Evolutionary conservation across 2,329 filamentous ascomycete species (phyloP), one percentile per base, ranked within the genome.

Genomic region (Rugonectria rugulosa): DNA sequence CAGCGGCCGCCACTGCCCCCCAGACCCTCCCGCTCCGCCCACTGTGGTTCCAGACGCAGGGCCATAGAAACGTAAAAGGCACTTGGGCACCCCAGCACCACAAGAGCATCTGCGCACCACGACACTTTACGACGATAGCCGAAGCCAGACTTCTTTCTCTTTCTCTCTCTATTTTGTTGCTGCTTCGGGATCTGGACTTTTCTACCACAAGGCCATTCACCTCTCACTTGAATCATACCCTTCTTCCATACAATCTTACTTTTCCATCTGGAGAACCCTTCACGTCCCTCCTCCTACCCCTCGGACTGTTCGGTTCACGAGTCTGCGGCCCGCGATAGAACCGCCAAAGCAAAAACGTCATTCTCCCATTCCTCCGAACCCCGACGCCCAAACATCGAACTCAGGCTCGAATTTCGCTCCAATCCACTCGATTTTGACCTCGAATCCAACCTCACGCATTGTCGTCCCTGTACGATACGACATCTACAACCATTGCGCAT

Each of bases 131-230:
- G 34, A 50, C 42, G 36, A 29, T 46, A 51, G 36, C 53, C 53
- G 53, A 56, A 42, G 34, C 21, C 45, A 40, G 32, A 43, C 44
- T 17, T 31, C 24, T 40, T n/a, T 12, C 19, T 32, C 32, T 14
- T 21, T n/a, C 34, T 20, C 37, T 41, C 53, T 56, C n/a, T n/a
- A n/a, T n/a, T n/a, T n/a, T n/a, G n/a, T n/a, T n/a, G n/a, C n/a
- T n/a, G n/a, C n/a, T n/a, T n/a, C n/a, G n/a, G 34, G 29, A 50
- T 41, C 40, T 50, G 45, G 45, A 49, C 53, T 41, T 10, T 37
- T 38, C 27, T 46, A 46, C 26, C 46, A 37, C 53, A 41, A 17
- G 12, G 24, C 37, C 37, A 3, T 14, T 17, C 29, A 31, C 6
- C 31, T 17, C 31, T n/a, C 31, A 6, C 32, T n/a, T n/a, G n/a